Conservation (phyloP, 495 filamentous ascomycete genomes). For the Tuber aestivum region DNA sequence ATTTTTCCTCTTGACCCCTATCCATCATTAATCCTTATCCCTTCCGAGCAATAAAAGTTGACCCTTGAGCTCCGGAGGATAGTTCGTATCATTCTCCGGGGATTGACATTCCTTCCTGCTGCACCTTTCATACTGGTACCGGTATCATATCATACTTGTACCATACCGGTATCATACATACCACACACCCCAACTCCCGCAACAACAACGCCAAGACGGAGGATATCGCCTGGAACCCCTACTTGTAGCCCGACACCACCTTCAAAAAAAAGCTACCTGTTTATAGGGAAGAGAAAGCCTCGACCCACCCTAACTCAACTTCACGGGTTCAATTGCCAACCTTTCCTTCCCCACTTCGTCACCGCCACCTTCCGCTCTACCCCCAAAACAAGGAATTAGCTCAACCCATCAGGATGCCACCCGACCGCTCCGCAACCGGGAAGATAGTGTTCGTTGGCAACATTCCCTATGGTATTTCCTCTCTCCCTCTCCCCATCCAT, state of each 20-base stretch:
- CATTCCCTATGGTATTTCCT: conserved; percentile 61
- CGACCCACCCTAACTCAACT: neutral
- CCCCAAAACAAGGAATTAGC: neutral
- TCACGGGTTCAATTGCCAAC: neutral
- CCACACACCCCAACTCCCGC: neutral
- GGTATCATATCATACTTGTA: too few species aligned
- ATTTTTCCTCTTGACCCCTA: neutral
- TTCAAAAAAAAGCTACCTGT: neutral
- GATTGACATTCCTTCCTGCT: neutral
- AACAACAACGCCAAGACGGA: neutral
- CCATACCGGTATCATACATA: too few species aligned
- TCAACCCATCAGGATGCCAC: conserved; percentile 47
- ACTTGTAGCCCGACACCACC: neutral
- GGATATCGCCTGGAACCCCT: neutral
- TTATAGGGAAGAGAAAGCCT: neutral
- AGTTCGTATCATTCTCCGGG: neutral
- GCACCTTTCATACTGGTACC: neutral
- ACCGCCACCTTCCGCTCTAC: neutral
- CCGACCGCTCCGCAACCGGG: conserved; percentile 49
- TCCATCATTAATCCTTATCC: neutral
- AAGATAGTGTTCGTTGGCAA: conserved; percentile 79
- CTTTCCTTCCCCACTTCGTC: neutral
- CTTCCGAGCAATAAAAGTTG: neutral
- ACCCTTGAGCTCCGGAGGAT: neutral
- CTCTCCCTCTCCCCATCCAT: neutral